Percentiles rank a stretch among this genome's conserved stretches.
These are phyloP conservation scores for Thozetella sp. DNA, from an alignment of 495 filamentous ascomycete genomes.

Conservation along the genomic window DNA sequence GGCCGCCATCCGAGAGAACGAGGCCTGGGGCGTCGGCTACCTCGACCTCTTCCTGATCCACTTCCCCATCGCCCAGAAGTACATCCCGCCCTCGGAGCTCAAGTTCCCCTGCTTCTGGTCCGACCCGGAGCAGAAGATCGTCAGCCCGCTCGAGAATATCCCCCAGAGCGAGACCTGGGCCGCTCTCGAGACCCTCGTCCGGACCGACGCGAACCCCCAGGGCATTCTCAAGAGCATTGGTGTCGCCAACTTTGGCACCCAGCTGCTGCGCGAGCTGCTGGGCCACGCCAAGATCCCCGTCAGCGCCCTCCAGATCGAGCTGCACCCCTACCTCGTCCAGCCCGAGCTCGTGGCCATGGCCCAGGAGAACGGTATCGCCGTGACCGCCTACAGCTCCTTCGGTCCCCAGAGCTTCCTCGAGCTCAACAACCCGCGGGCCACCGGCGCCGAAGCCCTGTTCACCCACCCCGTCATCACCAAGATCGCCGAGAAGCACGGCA, in stretches of 20 bases:
- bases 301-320: constrained; percentile 90
- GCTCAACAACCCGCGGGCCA: constrained; percentile 73
- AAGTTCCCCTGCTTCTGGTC: constrained; percentile 83
- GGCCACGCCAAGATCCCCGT: constrained; percentile 80
- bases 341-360: constrained; percentile 71
- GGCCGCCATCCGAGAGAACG: constrained; percentile 70
- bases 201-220: constrained; percentile 38
- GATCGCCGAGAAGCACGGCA: constrained; percentile 71
- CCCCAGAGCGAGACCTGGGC: constrained; percentile 75
- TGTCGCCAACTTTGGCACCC: constrained; percentile 84
- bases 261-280: constrained; percentile 82
- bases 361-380: constrained; percentile 69
- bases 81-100: constrained; percentile 73
- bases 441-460: constrained; percentile 67
- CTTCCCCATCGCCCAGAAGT: constrained; percentile 79
- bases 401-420: constrained; percentile 84
- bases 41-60: constrained; percentile 85
- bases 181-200: constrained; percentile 79
- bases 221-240: constrained; percentile 75
- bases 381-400: constrained; percentile 92
- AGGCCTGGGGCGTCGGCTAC: constrained; percentile 83
- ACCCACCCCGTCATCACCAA: constrained; percentile 65
- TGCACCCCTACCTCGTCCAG: constrained; percentile 96
- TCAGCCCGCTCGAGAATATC: constrained; percentile 67
- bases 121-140: constrained; percentile 57